phyloP scores from a whole-genome alignment of 495 filamentous ascomycete species.

The Podospora appendiculata region DNA sequence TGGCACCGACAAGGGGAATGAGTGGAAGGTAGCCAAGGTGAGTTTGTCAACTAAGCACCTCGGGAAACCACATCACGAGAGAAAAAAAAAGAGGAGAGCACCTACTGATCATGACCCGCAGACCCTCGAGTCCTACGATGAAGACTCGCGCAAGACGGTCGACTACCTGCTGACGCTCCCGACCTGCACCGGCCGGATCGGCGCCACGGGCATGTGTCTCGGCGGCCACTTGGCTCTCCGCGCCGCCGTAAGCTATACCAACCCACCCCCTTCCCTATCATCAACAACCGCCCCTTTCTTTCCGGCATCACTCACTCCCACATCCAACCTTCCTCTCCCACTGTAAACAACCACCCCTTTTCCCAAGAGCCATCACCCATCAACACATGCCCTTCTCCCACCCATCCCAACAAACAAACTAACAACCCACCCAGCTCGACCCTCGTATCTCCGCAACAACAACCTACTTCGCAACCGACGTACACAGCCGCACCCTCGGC shows the following conservation, averaged over 20 bases:
- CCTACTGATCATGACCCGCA: conserved; percentile 12
- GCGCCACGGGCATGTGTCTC: conserved; percentile 90
- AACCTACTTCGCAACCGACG: conserved; percentile 90
- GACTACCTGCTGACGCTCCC: conserved; percentile 63
- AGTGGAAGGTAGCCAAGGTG: conserved; percentile 75
- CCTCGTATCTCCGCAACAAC: conserved; percentile 66
- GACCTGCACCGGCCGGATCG: conserved; percentile 80
- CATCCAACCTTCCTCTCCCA: neutral
- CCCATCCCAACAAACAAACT: too few relatives aligned
- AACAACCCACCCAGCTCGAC: conserved; percentile 44
- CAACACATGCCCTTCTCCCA: too few relatives aligned
- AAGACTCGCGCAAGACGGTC: conserved; percentile 69
- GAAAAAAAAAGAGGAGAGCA: neutral
- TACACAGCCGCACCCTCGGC: conserved; percentile 71
- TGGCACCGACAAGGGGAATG: conserved; percentile 82
- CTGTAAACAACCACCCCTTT: too few relatives aligned
- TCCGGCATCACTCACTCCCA: neutral
- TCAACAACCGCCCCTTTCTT: neutral
- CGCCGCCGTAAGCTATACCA: conserved; percentile 55
- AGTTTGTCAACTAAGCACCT: neutral
- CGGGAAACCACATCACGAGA: neutral
- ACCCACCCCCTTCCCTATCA: neutral
- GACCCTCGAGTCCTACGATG: conserved; percentile 84
- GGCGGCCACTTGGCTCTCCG: conserved; percentile 86
- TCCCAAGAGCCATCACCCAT: too few relatives aligned